Base-by-base conservation (phyloP, 1,284 basidiomycete genomes). In the Austroboletus novae-zelandiae region DNA sequence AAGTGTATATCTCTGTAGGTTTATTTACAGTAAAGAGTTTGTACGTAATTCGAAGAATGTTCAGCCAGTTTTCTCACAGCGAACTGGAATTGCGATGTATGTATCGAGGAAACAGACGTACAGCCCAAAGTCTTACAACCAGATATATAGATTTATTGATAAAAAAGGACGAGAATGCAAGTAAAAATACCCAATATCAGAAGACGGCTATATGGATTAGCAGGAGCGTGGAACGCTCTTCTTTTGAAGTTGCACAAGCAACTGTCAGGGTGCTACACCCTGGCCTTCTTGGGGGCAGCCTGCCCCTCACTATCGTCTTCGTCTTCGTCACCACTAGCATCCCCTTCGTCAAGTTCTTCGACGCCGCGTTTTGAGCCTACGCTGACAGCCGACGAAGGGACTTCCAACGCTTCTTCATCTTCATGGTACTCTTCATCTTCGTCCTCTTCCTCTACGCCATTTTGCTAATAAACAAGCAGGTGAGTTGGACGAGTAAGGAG, bases 331-430 rank as follows among this genome's bases (percentile, higher is more conserved):
- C 34, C 45, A 11, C 25, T 13, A 4, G 34, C 45, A 23, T 54
- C 53, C 9, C 18, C 52, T 6, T 51, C 62, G 8, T 25, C 23
- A 37, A 64, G 58, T n/a, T 60, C 64, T 18, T 61, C 65, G 17
- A 5, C 61, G 2, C 52, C 43, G 37, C 66, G 62, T 50, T 69
- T 66, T 32, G 55, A 57, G 43, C 61, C 56, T 13, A 45, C 40
- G 32, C 47, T 43, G 11, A 20, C 14, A 4, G 51, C 39, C 4
- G 52, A 41, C 17, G 42, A 40, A 40, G 20, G 36, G 9, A 18
- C 9, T 17, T 14, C 11, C 14, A 3, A n/a, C 20, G 10, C 47
- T 5, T 60, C 34, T 36, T 36, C 10, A 18, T 37, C 34, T 10
- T 35, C 60, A 0, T 60, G 61, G 0, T 64, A 57, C 0, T 57